These are phyloP conservation scores for Verticillium klebahnii DNA, from an alignment of 2,329 filamentous ascomycete species.

Conservation along the genomic window DNA sequence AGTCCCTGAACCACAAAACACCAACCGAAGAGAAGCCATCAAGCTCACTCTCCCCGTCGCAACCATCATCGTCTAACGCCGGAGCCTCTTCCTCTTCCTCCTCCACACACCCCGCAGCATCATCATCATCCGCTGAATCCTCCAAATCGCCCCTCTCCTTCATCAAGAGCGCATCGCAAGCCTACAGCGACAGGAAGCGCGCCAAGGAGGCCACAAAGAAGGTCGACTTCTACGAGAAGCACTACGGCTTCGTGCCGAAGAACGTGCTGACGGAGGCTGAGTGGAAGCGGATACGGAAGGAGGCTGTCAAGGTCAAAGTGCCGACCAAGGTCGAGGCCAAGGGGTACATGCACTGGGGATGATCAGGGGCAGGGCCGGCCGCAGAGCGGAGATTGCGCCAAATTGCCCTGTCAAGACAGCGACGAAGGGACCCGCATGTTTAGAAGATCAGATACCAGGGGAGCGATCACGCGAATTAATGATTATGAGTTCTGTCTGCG, in stretches of 20 bases:
- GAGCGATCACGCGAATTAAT: not conserved
- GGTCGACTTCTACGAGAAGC: slow-evolving; percentile 13
- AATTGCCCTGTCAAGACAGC: not conserved
- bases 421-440: not conserved
- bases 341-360: not conserved
- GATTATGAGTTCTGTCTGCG: not conserved
- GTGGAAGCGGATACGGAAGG: slow-evolving; percentile 7
- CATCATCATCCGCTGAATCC: not conserved
- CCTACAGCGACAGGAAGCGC: slow-evolving; percentile 4
- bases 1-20: not conserved
- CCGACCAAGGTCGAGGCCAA: not conserved
- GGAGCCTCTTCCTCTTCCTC: not conserved
- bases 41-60: not conserved
- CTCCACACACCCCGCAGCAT: not conserved
- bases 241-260: slow-evolving; percentile 15
- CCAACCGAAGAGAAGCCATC: not conserved
- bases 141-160: not conserved
- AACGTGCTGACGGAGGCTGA: slow-evolving; percentile 13
- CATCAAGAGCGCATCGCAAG: not conserved
- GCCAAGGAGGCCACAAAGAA: slow-evolving; percentile 6
- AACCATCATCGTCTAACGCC: not conserved
- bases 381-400: not conserved
- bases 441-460: not conserved
- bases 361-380: not conserved
- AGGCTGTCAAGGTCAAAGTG: slow-evolving; percentile 8